Evolutionary conservation across 345 rosid genomes (phyloP).

Genomic region (Gynandropsis gynandra): DNA sequence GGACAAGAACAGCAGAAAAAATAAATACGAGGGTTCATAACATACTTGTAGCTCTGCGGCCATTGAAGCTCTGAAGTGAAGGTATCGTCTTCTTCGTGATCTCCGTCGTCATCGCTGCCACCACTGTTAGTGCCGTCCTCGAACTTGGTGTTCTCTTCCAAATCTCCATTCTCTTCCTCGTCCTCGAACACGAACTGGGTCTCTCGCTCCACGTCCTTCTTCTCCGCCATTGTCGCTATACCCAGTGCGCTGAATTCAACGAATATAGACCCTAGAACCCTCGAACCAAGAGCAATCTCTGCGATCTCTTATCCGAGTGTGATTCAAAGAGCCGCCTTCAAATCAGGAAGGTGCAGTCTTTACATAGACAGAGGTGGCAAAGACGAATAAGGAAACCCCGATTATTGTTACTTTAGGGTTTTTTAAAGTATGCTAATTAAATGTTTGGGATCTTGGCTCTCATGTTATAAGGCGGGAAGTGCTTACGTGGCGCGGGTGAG

Average conservation of each 20-base stretch:
- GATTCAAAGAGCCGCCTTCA: slow-evolving; percentile 6
- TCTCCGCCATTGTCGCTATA: slow-evolving; percentile 21
- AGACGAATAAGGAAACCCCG: background rate
- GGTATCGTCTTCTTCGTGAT: slow-evolving; percentile 26
- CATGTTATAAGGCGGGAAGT: slow-evolving; percentile 26
- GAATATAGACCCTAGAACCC: background rate
- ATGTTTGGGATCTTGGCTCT: slow-evolving; percentile 8
- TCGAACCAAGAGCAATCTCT: background rate
- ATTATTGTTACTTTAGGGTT: background rate
- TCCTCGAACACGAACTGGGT: slow-evolving; percentile 35
- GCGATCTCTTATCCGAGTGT: background rate
- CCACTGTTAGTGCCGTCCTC: slow-evolving; percentile 25
- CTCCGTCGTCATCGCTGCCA: slow-evolving; percentile 27
- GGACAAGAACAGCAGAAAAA: too few species aligned
- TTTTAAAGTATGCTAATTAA: background rate
- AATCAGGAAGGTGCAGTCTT: slow-evolving; percentile 18
- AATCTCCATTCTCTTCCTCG: slow-evolving; percentile 32
- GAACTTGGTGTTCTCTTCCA: slow-evolving; percentile 31
- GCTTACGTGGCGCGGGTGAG: slow-evolving; percentile 23
- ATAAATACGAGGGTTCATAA: background rate
- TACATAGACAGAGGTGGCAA: slow-evolving; percentile 12
- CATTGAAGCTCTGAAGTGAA: slow-evolving; percentile 52
- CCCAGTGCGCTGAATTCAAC: slow-evolving; percentile 1
- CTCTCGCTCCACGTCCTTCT: slow-evolving; percentile 24
- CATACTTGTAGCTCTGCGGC: slow-evolving; percentile 77